Conservation (phyloP, 306 rosid genomes). For the Fragaria ananassa region DNA sequence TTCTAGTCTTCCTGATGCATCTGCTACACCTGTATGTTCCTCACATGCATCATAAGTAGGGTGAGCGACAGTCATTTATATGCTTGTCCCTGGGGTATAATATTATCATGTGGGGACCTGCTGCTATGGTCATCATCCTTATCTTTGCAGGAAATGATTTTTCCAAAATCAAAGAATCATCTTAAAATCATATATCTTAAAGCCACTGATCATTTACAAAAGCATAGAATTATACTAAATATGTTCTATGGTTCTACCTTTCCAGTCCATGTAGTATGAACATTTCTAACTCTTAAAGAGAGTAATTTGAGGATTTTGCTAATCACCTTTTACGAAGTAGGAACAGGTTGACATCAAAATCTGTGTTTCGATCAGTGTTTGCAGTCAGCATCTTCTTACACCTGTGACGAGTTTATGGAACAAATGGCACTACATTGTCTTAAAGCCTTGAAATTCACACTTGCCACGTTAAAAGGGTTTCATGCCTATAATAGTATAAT, state of each 20-base stretch:
- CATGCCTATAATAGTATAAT: neutral
- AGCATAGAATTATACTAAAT: neutral
- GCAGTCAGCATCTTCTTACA: slow-evolving; percentile 7
- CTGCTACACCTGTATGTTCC: slow-evolving; percentile 6
- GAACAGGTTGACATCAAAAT: neutral
- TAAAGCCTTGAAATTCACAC: neutral
- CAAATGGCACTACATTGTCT: neutral
- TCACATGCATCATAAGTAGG: slow-evolving; percentile 16
- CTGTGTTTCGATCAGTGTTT: neutral
- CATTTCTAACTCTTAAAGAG: neutral
- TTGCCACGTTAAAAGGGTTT: neutral
- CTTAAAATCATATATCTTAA: neutral
- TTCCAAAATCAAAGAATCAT: slow-evolving; percentile 4
- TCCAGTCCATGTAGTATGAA: neutral
- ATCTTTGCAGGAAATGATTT: slow-evolving; percentile 15
- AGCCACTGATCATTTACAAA: neutral
- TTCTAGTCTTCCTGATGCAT: neutral
- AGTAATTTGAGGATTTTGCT: neutral
- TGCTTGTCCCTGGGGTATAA: slow-evolving; percentile 12
- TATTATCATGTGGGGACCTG: slow-evolving; percentile 25
- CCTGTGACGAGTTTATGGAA: slow-evolving; percentile 8
- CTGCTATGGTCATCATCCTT: slow-evolving; percentile 6
- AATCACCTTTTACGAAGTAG: neutral
- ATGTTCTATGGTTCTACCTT: neutral
- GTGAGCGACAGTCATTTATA: slow-evolving; percentile 14